These are phyloP conservation scores for Carex myosuroides DNA, from an alignment of 176 grass and related monocot genomes.

Conservation along the genomic window DNA sequence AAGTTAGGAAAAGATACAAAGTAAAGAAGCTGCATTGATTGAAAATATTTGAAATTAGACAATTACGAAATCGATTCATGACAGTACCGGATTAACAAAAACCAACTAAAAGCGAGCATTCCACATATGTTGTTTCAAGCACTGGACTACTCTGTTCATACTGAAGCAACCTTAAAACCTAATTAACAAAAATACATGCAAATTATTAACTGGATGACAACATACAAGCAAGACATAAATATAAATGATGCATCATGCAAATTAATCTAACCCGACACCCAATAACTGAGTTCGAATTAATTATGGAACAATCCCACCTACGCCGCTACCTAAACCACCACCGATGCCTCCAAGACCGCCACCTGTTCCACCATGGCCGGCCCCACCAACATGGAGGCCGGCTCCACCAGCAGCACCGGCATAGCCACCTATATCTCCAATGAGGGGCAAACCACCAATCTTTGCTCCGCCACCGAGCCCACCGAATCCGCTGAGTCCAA, in stretches of 20 bases:
- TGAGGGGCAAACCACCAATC: background rate
- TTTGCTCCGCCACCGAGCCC: background rate
- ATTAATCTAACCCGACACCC: background rate
- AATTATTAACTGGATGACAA: background rate
- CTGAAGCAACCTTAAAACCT: background rate
- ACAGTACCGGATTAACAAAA: too few relatives aligned
- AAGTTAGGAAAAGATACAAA: too few relatives aligned
- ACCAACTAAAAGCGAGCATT: too few relatives aligned
- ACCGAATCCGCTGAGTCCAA: background rate
- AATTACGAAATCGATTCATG: too few relatives aligned
- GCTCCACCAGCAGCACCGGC: slow-evolving; percentile 11
- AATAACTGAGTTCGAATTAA: background rate
- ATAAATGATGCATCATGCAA: background rate
- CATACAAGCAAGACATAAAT: background rate
- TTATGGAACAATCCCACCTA: slow-evolving; percentile 9
- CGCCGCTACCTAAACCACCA: slow-evolving; percentile 11
- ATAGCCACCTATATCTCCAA: background rate
- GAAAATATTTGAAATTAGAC: too few relatives aligned
- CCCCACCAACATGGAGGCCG: background rate
- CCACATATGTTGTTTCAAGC: too few relatives aligned
- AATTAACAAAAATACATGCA: background rate
- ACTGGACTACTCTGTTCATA: background rate
- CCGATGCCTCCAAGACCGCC: background rate
- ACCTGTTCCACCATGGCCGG: background rate
- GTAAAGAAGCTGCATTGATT: too few relatives aligned